These are phyloP conservation scores for Leccinum rimulosum DNA, from an alignment of 768 basidiomycete species.

Conservation along the genomic window DNA sequence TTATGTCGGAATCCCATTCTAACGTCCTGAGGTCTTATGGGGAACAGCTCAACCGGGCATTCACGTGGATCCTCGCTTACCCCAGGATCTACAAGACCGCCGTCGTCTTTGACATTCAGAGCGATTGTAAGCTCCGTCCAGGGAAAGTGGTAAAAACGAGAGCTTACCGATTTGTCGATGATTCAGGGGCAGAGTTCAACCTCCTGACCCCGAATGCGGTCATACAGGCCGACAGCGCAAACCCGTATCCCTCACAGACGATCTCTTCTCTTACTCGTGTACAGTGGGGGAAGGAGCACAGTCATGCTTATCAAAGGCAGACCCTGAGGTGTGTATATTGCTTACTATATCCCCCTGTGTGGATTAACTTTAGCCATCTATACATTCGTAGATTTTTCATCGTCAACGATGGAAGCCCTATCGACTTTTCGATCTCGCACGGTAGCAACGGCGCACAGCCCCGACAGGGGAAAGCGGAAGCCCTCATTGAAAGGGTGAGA, in stretches of 20 bases:
- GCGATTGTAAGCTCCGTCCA: background rate
- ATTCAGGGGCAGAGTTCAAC: conserved; percentile 7
- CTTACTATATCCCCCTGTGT: background rate
- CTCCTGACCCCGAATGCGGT: background rate
- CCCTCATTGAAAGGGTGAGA: background rate
- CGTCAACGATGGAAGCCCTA: conserved; percentile 1
- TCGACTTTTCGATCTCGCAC: conserved; percentile 6
- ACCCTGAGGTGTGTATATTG: conserved; percentile 1
- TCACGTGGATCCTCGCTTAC: conserved; percentile 5
- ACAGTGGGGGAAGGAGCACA: background rate
- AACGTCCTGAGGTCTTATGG: background rate
- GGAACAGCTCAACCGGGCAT: background rate
- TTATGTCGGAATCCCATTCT: background rate
- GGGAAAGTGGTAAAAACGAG: background rate
- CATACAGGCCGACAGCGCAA: background rate
- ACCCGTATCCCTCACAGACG: background rate
- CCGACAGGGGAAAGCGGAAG: conserved; percentile 1
- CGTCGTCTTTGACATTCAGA: conserved; percentile 6
- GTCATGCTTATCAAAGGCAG: background rate
- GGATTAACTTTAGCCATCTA: background rate
- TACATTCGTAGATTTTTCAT: background rate
- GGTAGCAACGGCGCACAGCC: background rate
- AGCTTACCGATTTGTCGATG: background rate
- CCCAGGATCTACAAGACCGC: background rate
- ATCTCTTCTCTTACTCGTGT: background rate